Evolutionary conservation across 2,329 filamentous ascomycete species (phyloP).

Genomic region (Chrysoporthe deuterocubensis): DNA sequence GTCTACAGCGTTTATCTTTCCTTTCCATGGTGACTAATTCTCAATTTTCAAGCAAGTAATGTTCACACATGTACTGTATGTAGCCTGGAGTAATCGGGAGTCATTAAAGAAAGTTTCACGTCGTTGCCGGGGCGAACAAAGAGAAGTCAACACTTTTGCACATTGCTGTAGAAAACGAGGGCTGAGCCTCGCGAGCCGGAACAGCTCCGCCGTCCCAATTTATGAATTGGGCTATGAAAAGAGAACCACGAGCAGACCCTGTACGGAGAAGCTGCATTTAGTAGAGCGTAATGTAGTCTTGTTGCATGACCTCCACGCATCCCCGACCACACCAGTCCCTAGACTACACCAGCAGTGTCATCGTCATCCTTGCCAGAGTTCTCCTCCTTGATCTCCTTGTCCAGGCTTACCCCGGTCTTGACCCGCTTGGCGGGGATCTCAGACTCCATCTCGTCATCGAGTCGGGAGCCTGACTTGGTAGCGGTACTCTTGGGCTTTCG

Average conservation of each 20-base stretch:
- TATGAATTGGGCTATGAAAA: not conserved
- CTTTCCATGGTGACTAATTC: no score
- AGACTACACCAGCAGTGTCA: not conserved
- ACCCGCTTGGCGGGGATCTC: conserved; percentile 7
- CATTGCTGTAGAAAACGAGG: not conserved
- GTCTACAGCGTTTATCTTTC: no score
- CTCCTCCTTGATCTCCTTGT: not conserved
- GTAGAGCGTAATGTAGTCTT: not conserved
- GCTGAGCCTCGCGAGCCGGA: not conserved
- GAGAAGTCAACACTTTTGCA: not conserved
- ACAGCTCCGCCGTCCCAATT: not conserved
- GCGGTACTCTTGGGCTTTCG: not conserved
- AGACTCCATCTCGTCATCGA: not conserved
- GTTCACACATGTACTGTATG: not conserved
- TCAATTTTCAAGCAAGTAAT: no score
- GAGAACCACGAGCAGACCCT: not conserved
- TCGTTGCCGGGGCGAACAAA: not conserved
- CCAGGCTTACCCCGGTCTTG: not conserved
- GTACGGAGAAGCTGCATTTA: not conserved
- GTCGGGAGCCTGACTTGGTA: not conserved
- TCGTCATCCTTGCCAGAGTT: not conserved
- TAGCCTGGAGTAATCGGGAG: not conserved
- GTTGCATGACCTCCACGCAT: not conserved
- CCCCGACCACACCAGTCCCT: not conserved
- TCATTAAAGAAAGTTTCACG: not conserved